Evolutionary conservation across 2,329 filamentous ascomycete species (phyloP).

Genomic region (Blumeria graminis): DNA sequence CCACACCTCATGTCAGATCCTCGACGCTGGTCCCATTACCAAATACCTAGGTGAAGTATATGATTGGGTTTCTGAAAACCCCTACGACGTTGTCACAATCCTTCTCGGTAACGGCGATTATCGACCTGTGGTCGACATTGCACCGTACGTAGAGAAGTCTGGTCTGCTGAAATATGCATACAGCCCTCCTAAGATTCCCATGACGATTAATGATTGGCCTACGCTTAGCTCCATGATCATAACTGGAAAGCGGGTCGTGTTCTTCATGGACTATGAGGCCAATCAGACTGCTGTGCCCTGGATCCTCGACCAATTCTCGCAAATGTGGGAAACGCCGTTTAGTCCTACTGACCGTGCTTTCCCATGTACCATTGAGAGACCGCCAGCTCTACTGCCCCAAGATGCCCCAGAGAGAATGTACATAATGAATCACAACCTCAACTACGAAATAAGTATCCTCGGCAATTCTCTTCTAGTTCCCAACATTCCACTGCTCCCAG

Average conservation of each 20-base stretch:
- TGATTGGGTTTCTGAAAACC: constrained; percentile 50
- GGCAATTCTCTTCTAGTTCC: constrained; percentile 43
- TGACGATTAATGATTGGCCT: constrained; percentile 58
- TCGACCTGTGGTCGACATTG: constrained; percentile 37
- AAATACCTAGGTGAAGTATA: constrained; percentile 45
- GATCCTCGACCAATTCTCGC: constrained; percentile 66
- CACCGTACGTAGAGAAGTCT: constrained; percentile 40
- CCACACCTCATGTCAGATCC: constrained; percentile 59
- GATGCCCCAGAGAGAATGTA: constrained; percentile 42
- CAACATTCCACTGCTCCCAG: constrained; percentile 41
- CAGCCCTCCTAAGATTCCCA: constrained; percentile 42
- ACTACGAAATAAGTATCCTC: constrained; percentile 47
- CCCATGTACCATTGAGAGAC: constrained; percentile 57
- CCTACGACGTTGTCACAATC: constrained; percentile 72
- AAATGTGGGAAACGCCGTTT: constrained; percentile 83
- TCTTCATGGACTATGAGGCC: constrained; percentile 64
- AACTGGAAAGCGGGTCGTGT: constrained; percentile 41
- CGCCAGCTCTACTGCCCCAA: constrained; percentile 33
- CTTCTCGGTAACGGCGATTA: constrained; percentile 68
- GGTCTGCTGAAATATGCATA: constrained; percentile 55
- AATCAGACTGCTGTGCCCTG: constrained; percentile 60
- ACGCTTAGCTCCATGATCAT: constrained; percentile 58
- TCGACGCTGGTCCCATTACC: constrained; percentile 58
- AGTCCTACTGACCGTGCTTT: constrained; percentile 30
- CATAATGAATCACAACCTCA: constrained; percentile 79